Evolutionary conservation across 768 basidiomycete genomes (phyloP), one percentile per base, ranked within the genome.

Genomic region (Hysterangium stoloniferum): DNA sequence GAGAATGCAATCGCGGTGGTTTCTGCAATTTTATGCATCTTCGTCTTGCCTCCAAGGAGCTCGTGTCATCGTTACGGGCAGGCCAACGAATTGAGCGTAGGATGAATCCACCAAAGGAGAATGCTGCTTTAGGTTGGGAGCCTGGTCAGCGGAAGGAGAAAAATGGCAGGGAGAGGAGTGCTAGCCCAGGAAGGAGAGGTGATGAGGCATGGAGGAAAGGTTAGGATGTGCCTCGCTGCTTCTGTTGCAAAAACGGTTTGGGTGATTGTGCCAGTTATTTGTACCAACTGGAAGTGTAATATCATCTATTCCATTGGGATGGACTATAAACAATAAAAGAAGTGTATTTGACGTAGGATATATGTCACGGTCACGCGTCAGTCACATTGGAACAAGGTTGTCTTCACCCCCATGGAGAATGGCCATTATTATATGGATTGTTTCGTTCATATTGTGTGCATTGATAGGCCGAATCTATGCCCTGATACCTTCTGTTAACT

Each of bases 21-120:
- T 97, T 96, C 71, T 98, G 95, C 69, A 98, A 99, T 67, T 99
- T 99, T 63, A 96, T 97, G 91, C 94, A 97, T 70, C 73, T 97
- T 29, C 82, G 90, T 12, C 75, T 91, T 19, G 88, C 94, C 4
- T 87, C 91, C 27, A 82, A 85, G 62, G 82, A 89, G 9, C 77
- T 96, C 11, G 86, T 90, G 2, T 78, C 77, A 37, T 80, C 84
- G 6, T 70, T 97, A 48, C 78, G 81, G 15, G 82, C 79, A 37
- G 89, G 90, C 12, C 94, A 97, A 64, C 76, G 86, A 35, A 58
- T 96, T 29, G 91, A 93, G 58, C 74, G 91, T 47, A 80, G 84
- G 52, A 61, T 87, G 40, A 75, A 92, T 59, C 88, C 87, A 6
- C 59, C 69, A 11, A 82, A 82, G 60, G 78, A 77, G 29, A 74